Base-by-base conservation (phyloP, 2,329 filamentous ascomycete species). In the Penicillium sclerotiorum region DNA sequence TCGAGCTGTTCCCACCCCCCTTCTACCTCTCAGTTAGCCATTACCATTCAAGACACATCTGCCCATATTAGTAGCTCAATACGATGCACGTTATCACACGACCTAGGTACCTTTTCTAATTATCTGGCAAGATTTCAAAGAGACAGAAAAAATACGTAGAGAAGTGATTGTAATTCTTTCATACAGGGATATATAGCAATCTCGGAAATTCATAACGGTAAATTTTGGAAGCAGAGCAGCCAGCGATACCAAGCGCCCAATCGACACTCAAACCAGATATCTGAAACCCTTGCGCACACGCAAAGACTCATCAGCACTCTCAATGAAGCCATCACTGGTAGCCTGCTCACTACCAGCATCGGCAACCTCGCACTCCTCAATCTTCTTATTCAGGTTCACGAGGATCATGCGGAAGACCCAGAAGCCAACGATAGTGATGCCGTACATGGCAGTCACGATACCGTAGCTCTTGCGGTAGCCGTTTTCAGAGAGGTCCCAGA, bases 371-470 rank as follows among this genome's bases (percentile, higher is more conserved):
- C 46, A 42, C 51, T 58, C 35, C 28, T 59, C 59, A 8, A 64
- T 49, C 42, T 54, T 40, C 39, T 62, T 59, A 49, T 66, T 63
- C 35, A 63, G 47, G 22, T 69, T 63, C 5, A 64, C 48, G 4
- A 83, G 71, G 47, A 81, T 75, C 56, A 71, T 49, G 17, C 75
- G 73, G 71, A 83, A 78, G 25, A 68, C 49, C 44, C 68, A 73
- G 65, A 78, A 63, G 8, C 61, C 61, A n/a, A 56, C 42, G 30
- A 84, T 78, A 0, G 83, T 81, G 33, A 83, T 58, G 3, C 80
- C 81, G 60, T 85, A 86, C 83, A 86, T 86, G 61, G 81, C 74
- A 12, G 80, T 77, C 5, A 86, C 84, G 49, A 87, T 83, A 4
- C 81, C 83, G 59, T 86, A 86, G 53, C 81, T 85, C 71, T 82